Evolutionary conservation across 2,329 filamentous ascomycete genomes (phyloP).

Genomic region (Pezicula rhizophila): DNA sequence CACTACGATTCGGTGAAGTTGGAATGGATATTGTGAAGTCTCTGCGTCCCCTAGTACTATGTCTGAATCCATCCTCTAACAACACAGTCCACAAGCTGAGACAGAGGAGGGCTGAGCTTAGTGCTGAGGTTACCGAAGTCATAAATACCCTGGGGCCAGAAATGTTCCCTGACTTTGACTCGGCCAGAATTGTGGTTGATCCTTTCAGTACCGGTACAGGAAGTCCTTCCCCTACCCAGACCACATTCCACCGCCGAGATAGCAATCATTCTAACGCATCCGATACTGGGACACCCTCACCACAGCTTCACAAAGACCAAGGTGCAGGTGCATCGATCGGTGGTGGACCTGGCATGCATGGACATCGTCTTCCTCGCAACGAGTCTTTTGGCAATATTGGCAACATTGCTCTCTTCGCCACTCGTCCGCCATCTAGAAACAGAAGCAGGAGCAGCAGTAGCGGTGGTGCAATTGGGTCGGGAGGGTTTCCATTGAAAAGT

Average conservation of each 20-base stretch:
- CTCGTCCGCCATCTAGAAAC: conserved; percentile 75
- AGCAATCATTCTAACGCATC: conserved; percentile 41
- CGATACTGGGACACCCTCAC: conserved; percentile 21
- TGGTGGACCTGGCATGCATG: conserved; percentile 24
- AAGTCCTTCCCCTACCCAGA: conserved; percentile 19
- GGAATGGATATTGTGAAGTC: conserved; percentile 99
- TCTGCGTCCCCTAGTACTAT: conserved; percentile 77
- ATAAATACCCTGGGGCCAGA: conserved; percentile 96
- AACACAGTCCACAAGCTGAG: conserved; percentile 80
- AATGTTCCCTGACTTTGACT: conserved; percentile 94
- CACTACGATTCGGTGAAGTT: conserved; percentile 92
- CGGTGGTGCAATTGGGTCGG: conserved; percentile 54
- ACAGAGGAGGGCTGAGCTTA: conserved; percentile 64
- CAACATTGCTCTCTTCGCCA: conserved; percentile 83
- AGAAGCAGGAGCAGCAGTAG: conserved; percentile 64
- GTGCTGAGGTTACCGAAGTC: conserved; percentile 76
- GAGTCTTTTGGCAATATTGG: conserved; percentile 92
- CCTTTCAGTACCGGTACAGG: conserved; percentile 29
- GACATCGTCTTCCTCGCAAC: conserved; percentile 60
- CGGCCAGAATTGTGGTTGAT: conserved; percentile 61
- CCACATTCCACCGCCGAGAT: conserved; percentile 32
- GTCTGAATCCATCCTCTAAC: conserved; percentile 75
- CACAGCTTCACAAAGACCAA: conserved; percentile 20
- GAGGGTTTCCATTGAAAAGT: conserved; percentile 59
- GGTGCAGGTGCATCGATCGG: conserved; percentile 19